phyloP scores from a whole-genome alignment of 176 grass and related monocot species.

The Avena insularis region DNA sequence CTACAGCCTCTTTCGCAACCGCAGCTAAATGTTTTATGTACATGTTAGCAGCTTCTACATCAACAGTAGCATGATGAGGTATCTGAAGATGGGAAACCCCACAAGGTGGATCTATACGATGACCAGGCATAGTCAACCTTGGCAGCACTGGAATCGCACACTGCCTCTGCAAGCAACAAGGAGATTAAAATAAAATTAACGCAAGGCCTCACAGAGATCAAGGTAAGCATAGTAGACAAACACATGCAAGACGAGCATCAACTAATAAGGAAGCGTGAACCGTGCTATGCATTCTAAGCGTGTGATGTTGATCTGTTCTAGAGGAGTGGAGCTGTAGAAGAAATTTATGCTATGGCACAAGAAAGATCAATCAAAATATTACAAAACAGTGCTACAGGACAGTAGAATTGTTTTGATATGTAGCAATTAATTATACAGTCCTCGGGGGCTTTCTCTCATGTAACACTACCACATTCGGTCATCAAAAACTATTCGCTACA shows the following conservation, averaged over 20 bases:
- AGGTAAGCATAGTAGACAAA: conserved; percentile 26
- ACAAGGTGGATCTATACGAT: conserved; percentile 94
- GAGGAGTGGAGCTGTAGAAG: conserved; percentile 11
- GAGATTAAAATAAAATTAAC: conserved; percentile 15
- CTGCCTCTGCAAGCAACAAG: conserved; percentile 68
- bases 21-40: conserved; percentile 93
- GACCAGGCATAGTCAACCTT: conserved; percentile 96
- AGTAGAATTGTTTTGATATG: conserved; percentile 30
- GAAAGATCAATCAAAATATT: not conserved
- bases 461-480: conserved; percentile 19
- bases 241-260: conserved; percentile 38
- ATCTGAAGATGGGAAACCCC: conserved; percentile 60
- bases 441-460: not conserved
- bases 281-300: not conserved
- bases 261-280: conserved; percentile 21
- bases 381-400: conserved; percentile 21
- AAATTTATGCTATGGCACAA: not conserved
- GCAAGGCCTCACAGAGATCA: conserved; percentile 24
- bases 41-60: conserved; percentile 77
- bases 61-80: conserved; percentile 54
- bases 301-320: conserved; percentile 5
- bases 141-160: conserved; percentile 85
- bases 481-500: conserved; percentile 15
- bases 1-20: conserved; percentile 94
- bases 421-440: conserved; percentile 15